Evolutionary conservation across 2,329 filamentous ascomycete species (phyloP).

Genomic region (Sphaerostilbella broomeana): DNA sequence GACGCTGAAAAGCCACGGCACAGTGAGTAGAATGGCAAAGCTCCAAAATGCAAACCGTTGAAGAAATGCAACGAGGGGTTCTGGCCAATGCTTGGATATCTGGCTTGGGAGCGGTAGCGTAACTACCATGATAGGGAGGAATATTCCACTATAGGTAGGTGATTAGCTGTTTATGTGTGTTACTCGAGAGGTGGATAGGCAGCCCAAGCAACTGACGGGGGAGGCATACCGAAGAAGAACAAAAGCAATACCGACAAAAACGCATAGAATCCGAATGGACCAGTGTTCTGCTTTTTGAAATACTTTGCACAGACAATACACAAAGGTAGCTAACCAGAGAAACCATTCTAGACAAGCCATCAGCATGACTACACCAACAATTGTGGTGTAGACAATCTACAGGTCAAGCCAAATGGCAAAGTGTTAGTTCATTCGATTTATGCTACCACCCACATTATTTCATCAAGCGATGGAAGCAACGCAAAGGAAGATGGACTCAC

Average conservation of each 20-base stretch:
- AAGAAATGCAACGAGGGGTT: slow-evolving; percentile 59
- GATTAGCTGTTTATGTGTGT: background rate
- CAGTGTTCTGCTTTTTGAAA: slow-evolving; percentile 85
- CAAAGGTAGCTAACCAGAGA: slow-evolving; percentile 86
- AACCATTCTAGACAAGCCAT: slow-evolving; percentile 89
- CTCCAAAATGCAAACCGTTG: slow-evolving; percentile 97
- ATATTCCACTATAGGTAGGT: slow-evolving; percentile 56
- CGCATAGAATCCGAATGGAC: slow-evolving; percentile 71
- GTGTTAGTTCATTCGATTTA: no score
- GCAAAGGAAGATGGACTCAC: slow-evolving; percentile 22
- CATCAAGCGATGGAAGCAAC: background rate
- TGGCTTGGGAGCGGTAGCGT: slow-evolving; percentile 75
- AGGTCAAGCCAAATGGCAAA: background rate
- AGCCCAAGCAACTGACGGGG: background rate
- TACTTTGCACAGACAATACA: slow-evolving; percentile 86
- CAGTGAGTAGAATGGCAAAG: slow-evolving; percentile 74
- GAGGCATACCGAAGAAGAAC: slow-evolving; percentile 31
- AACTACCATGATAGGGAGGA: slow-evolving; percentile 89
- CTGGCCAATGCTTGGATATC: slow-evolving; percentile 67
- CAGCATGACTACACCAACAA: slow-evolving; percentile 75
- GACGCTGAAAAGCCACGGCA: slow-evolving; percentile 90
- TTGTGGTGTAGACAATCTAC: slow-evolving; percentile 77
- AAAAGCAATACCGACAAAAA: slow-evolving; percentile 69
- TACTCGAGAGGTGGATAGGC: background rate
- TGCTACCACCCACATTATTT: no score